Base-by-base conservation (phyloP, 768 basidiomycete species). In the Sporobolomyces phaffii region DNA sequence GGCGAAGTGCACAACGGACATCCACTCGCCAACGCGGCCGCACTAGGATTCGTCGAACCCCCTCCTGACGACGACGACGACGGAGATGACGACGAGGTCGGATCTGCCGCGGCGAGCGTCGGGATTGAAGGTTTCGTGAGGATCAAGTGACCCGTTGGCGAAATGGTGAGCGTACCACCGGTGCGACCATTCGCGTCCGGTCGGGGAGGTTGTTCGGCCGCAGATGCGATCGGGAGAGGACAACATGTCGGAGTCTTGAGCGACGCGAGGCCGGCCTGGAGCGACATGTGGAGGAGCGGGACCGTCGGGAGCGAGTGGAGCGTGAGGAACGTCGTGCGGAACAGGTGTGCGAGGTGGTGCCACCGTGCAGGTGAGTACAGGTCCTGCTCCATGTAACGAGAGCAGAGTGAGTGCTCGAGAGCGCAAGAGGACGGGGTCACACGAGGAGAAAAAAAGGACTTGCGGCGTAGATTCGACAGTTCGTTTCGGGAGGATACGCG, bases 221-320 rank as follows among this genome's bases (percentile, higher is more conserved):
- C n/a, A n/a, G n/a, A n/a, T n/a, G n/a, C n/a, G n/a, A n/a, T n/a
- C 33, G 31, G 58, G 28, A 64, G 38, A 3, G 74, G 72, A 74
- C 86, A 87, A 77, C 94, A 98, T 3, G 87, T 83, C 2, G 92
- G 90, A 3, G 92, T 82, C 76, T 93, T 96, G 64, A 99, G 82
- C 7, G 91, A 87, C 7, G 90, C 87, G 10, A 99, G 82, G 9
- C 96, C 96, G 17, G 91, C 91, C 72, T 90, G 94, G 58, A 96
- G 82, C 2, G 92, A 85, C 29, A 97, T 85, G 72, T 90, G 83
- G 22, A 99, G 82, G 13, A 94, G 81, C 0, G 94, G 89, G 72
- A 91, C 87, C 2, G 88, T 85, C 0, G 94, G 90, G 47, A 98
- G 82, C 14, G 86, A 86, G 76, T 94, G 91, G 43, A 97, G 83